Evolutionary conservation across 2,329 filamentous ascomycete genomes (phyloP).

Genomic region (Clonostachys solani): DNA sequence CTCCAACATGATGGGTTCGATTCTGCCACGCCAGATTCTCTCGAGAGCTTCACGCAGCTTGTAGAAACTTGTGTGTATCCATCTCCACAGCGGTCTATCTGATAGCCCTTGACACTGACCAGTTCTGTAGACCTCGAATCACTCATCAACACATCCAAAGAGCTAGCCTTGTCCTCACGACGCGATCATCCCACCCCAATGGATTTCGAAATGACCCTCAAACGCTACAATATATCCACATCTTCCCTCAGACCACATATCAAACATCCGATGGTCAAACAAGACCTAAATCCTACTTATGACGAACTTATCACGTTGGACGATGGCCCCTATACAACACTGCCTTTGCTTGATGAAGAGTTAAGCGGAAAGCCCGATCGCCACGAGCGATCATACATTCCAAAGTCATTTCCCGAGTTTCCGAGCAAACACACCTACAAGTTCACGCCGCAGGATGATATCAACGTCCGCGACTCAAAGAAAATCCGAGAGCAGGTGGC

Average conservation of each 20-base stretch:
- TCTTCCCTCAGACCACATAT: constrained; percentile 51
- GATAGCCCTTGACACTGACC: background rate
- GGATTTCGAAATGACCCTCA: constrained; percentile 53
- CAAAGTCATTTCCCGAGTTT: constrained; percentile 54
- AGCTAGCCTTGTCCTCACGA: constrained; percentile 40
- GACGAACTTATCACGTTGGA: constrained; percentile 29
- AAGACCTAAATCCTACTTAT: constrained; percentile 30
- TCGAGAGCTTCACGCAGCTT: constrained; percentile 52
- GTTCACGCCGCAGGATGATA: constrained; percentile 49
- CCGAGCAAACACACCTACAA: constrained; percentile 62
- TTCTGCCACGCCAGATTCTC: constrained; percentile 46
- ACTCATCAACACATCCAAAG: constrained; percentile 43
- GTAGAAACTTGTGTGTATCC: constrained; percentile 51
- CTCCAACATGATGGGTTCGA: constrained; percentile 56
- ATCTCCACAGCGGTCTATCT: background rate
- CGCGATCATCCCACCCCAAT: constrained; percentile 48
- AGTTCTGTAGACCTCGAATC: constrained; percentile 38
- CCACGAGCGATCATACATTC: constrained; percentile 50
- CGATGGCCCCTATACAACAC: constrained; percentile 30
- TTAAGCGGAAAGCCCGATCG: constrained; percentile 57
- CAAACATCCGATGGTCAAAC: constrained; percentile 42
- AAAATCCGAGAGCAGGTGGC: constrained; percentile 57
- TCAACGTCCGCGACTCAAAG: constrained; percentile 43
- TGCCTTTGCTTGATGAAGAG: constrained; percentile 46
- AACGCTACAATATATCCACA: constrained; percentile 45